These are phyloP conservation scores for Aspergillus sclerotioniger DNA, from an alignment of 495 filamentous ascomycete species.

Conservation along the genomic window DNA sequence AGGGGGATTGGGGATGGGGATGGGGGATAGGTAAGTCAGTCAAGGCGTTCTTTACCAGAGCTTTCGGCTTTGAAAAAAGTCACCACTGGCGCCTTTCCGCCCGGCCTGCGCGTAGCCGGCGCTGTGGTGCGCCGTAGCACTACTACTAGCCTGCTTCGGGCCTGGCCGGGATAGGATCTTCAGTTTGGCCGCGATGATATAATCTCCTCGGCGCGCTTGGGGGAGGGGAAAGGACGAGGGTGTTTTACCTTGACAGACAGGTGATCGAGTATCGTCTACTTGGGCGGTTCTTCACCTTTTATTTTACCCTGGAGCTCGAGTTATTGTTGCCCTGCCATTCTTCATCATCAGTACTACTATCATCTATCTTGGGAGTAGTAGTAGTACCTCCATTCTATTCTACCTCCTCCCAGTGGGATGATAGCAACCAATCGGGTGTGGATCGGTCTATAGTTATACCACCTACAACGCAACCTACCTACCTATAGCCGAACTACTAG, in stretches of 20 bases:
- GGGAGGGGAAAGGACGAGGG: no score
- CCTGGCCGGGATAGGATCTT: conserved; percentile 21
- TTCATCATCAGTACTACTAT: no score
- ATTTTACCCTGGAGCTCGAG: no score
- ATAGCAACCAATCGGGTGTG: background rate
- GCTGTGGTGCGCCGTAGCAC: conserved; percentile 27
- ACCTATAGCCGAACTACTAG: background rate
- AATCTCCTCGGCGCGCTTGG: background rate
- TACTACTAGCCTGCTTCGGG: conserved; percentile 16
- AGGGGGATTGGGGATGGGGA: no score
- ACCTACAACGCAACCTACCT: no score
- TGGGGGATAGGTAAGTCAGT: conserved; percentile 4
- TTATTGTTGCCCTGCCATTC: no score
- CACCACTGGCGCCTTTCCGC: conserved; percentile 29
- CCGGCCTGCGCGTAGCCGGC: conserved; percentile 31
- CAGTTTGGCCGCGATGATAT: conserved; percentile 19
- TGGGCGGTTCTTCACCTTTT: no score
- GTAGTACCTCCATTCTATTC: no score
- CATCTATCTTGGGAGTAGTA: no score
- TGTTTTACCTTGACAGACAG: no score
- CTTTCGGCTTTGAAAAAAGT: conserved; percentile 30
- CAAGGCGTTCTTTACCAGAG: conserved; percentile 5
- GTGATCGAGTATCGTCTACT: no score
- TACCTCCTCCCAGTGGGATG: no score
- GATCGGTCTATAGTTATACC: background rate